A percentile compares a stretch with the other conserved stretches of the same genome.
These are phyloP conservation scores for Solanum hybrid DNA, from an alignment of 305 asterid species.

Conservation along the genomic window DNA sequence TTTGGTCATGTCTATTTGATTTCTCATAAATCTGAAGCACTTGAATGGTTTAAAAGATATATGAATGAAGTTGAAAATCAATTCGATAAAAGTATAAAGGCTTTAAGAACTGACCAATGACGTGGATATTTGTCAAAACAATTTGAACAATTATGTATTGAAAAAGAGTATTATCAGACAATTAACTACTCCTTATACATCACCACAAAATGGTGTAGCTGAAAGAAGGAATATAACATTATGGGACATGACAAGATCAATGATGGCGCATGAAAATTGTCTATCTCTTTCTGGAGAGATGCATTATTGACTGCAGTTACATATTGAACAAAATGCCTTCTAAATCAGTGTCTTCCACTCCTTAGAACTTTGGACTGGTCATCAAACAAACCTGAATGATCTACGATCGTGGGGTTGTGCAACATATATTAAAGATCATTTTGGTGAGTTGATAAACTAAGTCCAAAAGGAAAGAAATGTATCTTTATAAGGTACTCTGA, in stretches of 20 bases:
- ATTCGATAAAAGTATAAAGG: not conserved
- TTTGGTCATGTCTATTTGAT: not conserved
- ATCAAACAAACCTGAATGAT: not conserved
- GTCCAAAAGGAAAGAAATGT: too few relatives aligned
- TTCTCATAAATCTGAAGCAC: not conserved
- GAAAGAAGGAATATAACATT: not conserved
- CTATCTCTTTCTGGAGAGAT: not conserved
- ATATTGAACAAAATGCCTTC: not conserved
- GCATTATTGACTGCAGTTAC: not conserved
- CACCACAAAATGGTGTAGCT: not conserved
- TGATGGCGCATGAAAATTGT: not conserved
- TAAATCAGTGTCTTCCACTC: too few relatives aligned
- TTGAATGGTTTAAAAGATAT: not conserved
- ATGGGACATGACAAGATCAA: not conserved
- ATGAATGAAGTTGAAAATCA: not conserved
- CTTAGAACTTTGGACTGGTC: not conserved
- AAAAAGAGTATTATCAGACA: too few relatives aligned
- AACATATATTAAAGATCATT: too few relatives aligned
- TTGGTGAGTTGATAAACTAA: not conserved
- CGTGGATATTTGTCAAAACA: not conserved
- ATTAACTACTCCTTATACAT: fast-evolving
- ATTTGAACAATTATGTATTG: too few relatives aligned
- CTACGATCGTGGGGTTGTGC: not conserved
- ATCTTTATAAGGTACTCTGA: not conserved
- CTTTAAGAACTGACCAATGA: not conserved